Evolutionary conservation across 2,329 filamentous ascomycete genomes (phyloP), one percentile per base, ranked within the genome.

Genomic region (Lasiodiplodia gonubiensis): DNA sequence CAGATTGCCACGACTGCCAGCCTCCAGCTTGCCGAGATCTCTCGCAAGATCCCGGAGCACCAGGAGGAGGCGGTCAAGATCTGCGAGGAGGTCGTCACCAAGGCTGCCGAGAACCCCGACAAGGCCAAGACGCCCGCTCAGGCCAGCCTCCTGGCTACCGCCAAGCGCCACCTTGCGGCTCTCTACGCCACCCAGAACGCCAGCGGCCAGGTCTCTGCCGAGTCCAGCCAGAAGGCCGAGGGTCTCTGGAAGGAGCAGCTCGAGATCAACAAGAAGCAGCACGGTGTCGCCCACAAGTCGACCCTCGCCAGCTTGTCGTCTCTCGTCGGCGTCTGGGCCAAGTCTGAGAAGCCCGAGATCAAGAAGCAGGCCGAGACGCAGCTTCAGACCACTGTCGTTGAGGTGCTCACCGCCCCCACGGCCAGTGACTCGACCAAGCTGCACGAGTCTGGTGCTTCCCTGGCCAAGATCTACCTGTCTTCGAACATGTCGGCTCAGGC

Each of bases 401-500:
- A 79, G 66, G 79, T 82, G 59, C 73, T 80, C 16, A 63, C 55
- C 6, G 64, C 64, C 18, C 74, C 73, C 55, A 78, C 78, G 53
- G 79, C 79, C 65, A 76, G 74, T 1, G 80, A 81, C 4, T 83
- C 83, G 0, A 80, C 83, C 61, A 79, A 79, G n/a, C 77, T 86
- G 18, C 83, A 85, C 69, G 78, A 83, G 63, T 81, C 83, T 2
- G 86, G 84, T 1, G 76, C 78, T 12, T 81, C 78, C 0, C 77
- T 86, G 57, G 81, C 82, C 0, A 75, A 78, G 14, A 84, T 84
- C 48, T 85, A 83, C 71, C 51, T 64, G 33, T 42, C 60, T 8
- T 52, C 48, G 21, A 68, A 68, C 49, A 51, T 61, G 18, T 37
- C 46, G 12, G 52, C 42, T 37, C 59, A 64, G 52, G 66, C 59